phyloP scores from a whole-genome alignment of 768 basidiomycete genomes.

The Zangia roseola region DNA sequence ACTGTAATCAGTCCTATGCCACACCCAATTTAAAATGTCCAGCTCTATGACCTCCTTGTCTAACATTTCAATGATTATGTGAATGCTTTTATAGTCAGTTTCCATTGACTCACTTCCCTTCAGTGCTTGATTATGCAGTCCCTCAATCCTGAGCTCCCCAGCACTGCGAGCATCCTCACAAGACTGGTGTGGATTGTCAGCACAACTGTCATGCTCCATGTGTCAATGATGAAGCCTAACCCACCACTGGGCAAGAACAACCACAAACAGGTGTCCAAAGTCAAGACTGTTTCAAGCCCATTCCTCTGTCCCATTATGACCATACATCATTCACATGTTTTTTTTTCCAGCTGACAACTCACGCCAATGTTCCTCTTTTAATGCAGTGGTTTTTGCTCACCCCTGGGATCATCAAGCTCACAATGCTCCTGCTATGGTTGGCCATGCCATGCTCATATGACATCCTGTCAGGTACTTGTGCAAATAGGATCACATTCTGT shows the following conservation, averaged over 20 bases:
- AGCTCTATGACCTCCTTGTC: too few relatives aligned
- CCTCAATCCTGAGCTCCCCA: background rate
- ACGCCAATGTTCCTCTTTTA: too few relatives aligned
- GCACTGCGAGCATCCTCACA: background rate
- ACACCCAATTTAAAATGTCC: too few relatives aligned
- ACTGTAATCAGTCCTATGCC: too few relatives aligned
- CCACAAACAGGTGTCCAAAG: background rate
- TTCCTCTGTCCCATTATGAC: slow-evolving; percentile 1
- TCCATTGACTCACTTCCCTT: background rate
- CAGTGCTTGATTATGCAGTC: background rate
- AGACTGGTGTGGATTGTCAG: background rate
- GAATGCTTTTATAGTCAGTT: too few relatives aligned
- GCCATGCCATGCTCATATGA: background rate
- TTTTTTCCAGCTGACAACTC: too few relatives aligned
- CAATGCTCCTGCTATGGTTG: background rate
- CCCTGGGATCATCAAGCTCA: slow-evolving; percentile 1
- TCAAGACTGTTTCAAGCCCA: background rate
- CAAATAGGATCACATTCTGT: slow-evolving; percentile 3
- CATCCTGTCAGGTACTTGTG: slow-evolving; percentile 4
- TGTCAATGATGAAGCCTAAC: slow-evolving; percentile 8
- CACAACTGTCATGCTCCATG: slow-evolving; percentile 3
- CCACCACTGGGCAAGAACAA: background rate
- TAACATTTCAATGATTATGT: too few relatives aligned
- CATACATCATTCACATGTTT: background rate
- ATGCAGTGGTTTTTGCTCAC: slow-evolving; percentile 4